Percentiles rank a stretch among this genome's conserved stretches.
phyloP scores from a whole-genome alignment of 805 yeast species.

The Nakazawaea siamensis region DNA sequence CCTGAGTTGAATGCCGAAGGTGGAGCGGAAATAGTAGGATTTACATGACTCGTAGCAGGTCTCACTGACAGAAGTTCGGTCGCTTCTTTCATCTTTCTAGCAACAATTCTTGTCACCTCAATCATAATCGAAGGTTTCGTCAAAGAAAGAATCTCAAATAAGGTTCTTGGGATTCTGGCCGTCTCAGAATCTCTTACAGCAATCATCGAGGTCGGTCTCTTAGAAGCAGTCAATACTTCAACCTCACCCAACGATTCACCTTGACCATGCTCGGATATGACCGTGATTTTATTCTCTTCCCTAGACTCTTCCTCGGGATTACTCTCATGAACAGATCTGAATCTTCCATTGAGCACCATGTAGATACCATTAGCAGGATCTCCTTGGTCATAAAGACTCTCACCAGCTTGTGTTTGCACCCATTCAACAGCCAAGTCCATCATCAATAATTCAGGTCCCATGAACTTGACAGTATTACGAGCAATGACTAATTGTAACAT shows the following conservation, averaged over 20 bases:
- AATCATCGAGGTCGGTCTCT: slow-evolving; percentile 59
- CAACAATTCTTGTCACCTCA: slow-evolving; percentile 81
- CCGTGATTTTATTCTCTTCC: slow-evolving; percentile 29
- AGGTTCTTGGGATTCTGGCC: slow-evolving; percentile 84
- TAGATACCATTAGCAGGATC: slow-evolving; percentile 88
- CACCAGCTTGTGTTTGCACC: slow-evolving; percentile 88
- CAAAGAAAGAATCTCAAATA: slow-evolving; percentile 77
- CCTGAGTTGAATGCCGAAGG: slow-evolving; percentile 11
- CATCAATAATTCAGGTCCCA: slow-evolving; percentile 60
- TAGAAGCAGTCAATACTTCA: slow-evolving; percentile 79
- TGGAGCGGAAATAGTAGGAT: slow-evolving; percentile 21
- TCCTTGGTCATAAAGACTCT: slow-evolving; percentile 69
- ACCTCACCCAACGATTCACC: slow-evolving; percentile 94
- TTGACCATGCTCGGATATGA: slow-evolving; percentile 68
- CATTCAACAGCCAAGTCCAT: slow-evolving; percentile 92
- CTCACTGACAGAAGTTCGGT: neutral
- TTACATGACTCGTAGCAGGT: slow-evolving; percentile 4
- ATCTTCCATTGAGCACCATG: slow-evolving; percentile 80
- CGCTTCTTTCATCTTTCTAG: slow-evolving; percentile 34
- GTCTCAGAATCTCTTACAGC: slow-evolving; percentile 92
- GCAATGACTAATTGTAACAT: slow-evolving; percentile 74
- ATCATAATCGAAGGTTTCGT: slow-evolving; percentile 88
- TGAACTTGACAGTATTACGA: slow-evolving; percentile 52
- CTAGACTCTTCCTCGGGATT: slow-evolving; percentile 6
- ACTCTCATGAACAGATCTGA: slow-evolving; percentile 46